phyloP scores from a whole-genome alignment of 2,329 filamentous ascomycete species.

The Ascochyta clinopodiicola region DNA sequence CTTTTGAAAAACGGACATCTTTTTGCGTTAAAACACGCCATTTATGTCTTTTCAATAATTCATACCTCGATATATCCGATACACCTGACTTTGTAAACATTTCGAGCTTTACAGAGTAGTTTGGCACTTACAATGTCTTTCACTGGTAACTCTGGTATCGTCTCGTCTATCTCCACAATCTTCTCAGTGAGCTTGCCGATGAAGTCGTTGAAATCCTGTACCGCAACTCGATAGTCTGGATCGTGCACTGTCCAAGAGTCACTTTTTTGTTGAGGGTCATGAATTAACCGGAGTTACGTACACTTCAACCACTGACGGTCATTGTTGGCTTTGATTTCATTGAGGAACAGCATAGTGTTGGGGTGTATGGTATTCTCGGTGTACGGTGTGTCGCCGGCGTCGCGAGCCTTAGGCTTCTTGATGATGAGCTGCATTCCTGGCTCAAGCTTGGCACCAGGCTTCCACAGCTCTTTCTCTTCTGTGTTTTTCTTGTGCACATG shows the following conservation, averaged over 20 bases:
- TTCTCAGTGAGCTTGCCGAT: slow-evolving; percentile 74
- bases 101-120: neutral
- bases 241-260: slow-evolving; percentile 69
- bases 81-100: slow-evolving; percentile 59
- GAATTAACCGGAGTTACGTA: slow-evolving; percentile 43
- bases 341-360: slow-evolving; percentile 67
- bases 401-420: slow-evolving; percentile 67
- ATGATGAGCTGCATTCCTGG: slow-evolving; percentile 68
- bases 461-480: slow-evolving; percentile 61
- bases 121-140: slow-evolving; percentile 73
- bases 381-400: slow-evolving; percentile 65
- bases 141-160: slow-evolving; percentile 82
- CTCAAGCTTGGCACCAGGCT: slow-evolving; percentile 62
- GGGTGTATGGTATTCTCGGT: slow-evolving; percentile 65
- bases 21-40: slow-evolving; percentile 1
- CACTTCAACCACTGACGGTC: slow-evolving; percentile 69
- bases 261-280: slow-evolving; percentile 6
- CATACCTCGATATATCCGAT: slow-evolving; percentile 75
- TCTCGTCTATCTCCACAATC: slow-evolving; percentile 75
- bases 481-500: slow-evolving; percentile 30
- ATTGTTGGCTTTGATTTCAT: slow-evolving; percentile 66
- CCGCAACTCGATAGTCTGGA: slow-evolving; percentile 75
- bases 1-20: slow-evolving; percentile 83
- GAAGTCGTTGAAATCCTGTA: slow-evolving; percentile 83
- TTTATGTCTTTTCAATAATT: neutral